Base-by-base conservation (phyloP, 225 moss, liverwort and hornwort genomes). In the Physcomitrellopsis africana region DNA sequence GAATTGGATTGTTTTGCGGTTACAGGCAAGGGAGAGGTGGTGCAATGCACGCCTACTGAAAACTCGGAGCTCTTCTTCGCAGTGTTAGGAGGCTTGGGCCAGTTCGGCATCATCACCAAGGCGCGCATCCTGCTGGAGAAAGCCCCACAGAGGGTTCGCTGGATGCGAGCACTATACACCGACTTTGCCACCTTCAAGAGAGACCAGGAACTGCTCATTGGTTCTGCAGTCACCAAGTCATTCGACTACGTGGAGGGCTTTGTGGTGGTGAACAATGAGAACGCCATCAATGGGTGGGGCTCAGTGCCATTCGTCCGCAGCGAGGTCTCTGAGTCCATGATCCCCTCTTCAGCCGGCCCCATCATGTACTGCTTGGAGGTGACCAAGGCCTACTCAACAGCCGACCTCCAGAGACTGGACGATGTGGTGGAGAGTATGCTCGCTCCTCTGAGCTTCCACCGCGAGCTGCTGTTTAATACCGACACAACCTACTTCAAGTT, bases 41-140 rank as follows among this genome's bases (percentile, higher is more conserved):
- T 87, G 11, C 75, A 76, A 3, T 91, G 91, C 62, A 83, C 88
- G 7, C 60, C 76, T 5, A 72, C 69, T n/a, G 58, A 15, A 53
- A 82, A 82, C 32, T 49, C 80, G 18, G 76, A 84, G 65, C 82
- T 91, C 9, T 91, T 86, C 71, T 88, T 77, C 45, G 86, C 87
- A 46, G 88, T 60, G 11, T 72, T 91, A 17, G 91, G 88, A 44
- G 91, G 91, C 10, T 76, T 91, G 70, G 91, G 91, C 15, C 91
- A 91, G 73, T 91, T 91, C 54, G 91, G 91, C 10, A 84, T 91
- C 62, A 91, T 91, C 76, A 88, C 88, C 14, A 91, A 79, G 63
- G 88, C 91, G n/a, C 82, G 84, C 42, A 88, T 91, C 48, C 76
- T 72, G n/a, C 68, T 91, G 13, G 85, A 84, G 45, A 67, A 61